Percentiles rank a stretch among this genome's conserved stretches.
Evolutionary conservation across 257 asterid species (phyloP).

Genomic region (Voacanga thouarsii): DNA sequence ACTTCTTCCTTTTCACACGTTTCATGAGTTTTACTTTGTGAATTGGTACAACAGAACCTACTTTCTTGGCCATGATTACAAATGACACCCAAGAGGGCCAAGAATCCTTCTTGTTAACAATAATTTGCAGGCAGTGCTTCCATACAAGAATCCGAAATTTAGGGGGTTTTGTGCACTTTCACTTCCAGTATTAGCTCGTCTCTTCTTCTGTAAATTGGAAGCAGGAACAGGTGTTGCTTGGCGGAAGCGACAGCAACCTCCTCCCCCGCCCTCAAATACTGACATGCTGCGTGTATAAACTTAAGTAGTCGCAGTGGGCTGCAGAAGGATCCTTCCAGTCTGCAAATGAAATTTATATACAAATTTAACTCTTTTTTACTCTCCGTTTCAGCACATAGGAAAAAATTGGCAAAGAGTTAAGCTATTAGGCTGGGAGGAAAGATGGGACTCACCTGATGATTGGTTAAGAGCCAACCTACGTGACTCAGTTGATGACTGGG

Average conservation of each 20-base stretch:
- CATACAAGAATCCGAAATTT: background rate
- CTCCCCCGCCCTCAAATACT: too few relatives aligned
- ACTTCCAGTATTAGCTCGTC: background rate
- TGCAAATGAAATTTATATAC: too few relatives aligned
- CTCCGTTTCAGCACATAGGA: too few relatives aligned
- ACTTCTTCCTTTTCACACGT: constrained; percentile 23
- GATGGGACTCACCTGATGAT: too few relatives aligned
- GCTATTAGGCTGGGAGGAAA: too few relatives aligned
- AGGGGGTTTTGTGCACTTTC: background rate
- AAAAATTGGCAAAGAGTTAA: too few relatives aligned
- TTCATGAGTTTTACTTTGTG: constrained; percentile 28
- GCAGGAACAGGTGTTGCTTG: constrained; percentile 7
- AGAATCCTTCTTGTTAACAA: background rate
- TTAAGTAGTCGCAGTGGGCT: too few relatives aligned
- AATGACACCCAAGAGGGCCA: background rate
- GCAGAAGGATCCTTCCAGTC: too few relatives aligned
- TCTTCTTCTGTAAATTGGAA: background rate
- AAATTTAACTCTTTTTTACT: too few relatives aligned
- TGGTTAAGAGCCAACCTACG: too few relatives aligned
- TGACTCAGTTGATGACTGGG: too few relatives aligned
- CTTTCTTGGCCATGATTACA: constrained; percentile 37
- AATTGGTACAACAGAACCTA: constrained; percentile 21
- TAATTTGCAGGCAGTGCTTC: background rate
- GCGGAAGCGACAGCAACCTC: background rate
- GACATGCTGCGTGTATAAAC: too few relatives aligned